A percentile compares a stretch with the other conserved stretches of the same genome.
These are phyloP conservation scores for Fagus sylvatica DNA, from an alignment of 306 rosid genomes.

Conservation along the genomic window DNA sequence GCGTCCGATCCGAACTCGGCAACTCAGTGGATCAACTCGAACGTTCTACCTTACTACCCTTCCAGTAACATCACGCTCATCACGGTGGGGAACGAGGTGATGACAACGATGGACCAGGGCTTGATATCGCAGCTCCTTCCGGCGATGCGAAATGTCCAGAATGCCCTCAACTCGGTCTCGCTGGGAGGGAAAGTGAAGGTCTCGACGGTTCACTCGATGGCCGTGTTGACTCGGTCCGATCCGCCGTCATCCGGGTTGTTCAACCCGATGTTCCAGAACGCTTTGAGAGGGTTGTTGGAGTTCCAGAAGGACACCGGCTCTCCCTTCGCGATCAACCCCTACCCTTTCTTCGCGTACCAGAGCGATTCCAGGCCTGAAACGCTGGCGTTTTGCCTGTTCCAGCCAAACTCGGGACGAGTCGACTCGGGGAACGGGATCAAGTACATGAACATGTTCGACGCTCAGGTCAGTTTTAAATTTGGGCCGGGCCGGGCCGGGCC, in stretches of 20 bases:
- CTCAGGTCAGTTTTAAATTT: conserved; percentile 57
- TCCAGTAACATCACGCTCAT: conserved; percentile 64
- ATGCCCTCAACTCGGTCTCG: conserved; percentile 49
- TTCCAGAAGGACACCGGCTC: conserved; percentile 63
- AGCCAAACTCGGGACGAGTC: conserved; percentile 80
- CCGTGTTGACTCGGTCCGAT: conserved; percentile 66
- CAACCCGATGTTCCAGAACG: conserved; percentile 39
- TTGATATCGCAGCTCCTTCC: conserved; percentile 66
- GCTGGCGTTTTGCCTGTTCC: conserved; percentile 76
- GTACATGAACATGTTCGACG: conserved; percentile 92
- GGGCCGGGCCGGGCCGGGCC: background rate
- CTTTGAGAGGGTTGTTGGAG: conserved; percentile 45
- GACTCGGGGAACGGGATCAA: conserved; percentile 73
- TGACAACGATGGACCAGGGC: conserved; percentile 48
- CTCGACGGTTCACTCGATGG: conserved; percentile 84
- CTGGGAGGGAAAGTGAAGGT: conserved; percentile 72
- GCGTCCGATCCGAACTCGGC: conserved; percentile 75
- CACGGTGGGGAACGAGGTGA: conserved; percentile 84
- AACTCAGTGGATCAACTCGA: conserved; percentile 61
- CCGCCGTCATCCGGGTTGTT: conserved; percentile 84
- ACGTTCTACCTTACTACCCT: conserved; percentile 66
- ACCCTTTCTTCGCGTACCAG: conserved; percentile 84
- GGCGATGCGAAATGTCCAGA: conserved; percentile 77
- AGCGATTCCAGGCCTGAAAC: conserved; percentile 82
- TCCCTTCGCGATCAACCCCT: conserved; percentile 74